phyloP scores from a whole-genome alignment of 2,329 filamentous ascomycete species.

The Botryotinia convoluta region DNA sequence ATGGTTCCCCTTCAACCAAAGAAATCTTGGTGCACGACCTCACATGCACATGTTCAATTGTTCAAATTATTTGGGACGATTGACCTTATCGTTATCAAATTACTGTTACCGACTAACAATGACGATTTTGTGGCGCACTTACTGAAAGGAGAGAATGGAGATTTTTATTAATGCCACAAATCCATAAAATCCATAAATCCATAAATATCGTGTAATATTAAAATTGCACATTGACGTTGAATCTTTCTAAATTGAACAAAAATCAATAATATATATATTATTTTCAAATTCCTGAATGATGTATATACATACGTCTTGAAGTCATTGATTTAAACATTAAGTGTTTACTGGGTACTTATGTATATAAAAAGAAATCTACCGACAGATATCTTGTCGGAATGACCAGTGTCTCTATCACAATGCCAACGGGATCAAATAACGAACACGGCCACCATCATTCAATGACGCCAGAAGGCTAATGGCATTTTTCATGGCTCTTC shows the following conservation, averaged over 20 bases:
- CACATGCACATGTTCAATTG: background rate
- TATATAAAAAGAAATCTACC: background rate
- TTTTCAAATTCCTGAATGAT: too few relatives aligned
- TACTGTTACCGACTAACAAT: background rate
- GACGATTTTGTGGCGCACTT: constrained; percentile 1
- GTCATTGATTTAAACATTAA: background rate
- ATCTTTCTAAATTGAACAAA: background rate
- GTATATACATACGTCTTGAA: background rate
- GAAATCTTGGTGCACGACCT: constrained; percentile 1
- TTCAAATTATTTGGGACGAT: background rate
- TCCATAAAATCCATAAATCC: background rate
- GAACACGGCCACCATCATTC: background rate
- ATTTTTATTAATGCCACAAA: background rate
- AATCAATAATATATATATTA: background rate
- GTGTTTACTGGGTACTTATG: background rate
- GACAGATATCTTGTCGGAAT: background rate
- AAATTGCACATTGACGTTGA: background rate
- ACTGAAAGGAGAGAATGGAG: background rate
- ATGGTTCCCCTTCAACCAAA: background rate
- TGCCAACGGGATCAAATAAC: background rate
- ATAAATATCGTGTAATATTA: background rate
- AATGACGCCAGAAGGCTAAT: background rate
- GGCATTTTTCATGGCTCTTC: too few relatives aligned
- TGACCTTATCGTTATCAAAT: constrained; percentile 4
- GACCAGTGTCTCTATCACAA: background rate